phyloP scores from a whole-genome alignment of 257 asterid genomes.

The Verbascum thapsus region DNA sequence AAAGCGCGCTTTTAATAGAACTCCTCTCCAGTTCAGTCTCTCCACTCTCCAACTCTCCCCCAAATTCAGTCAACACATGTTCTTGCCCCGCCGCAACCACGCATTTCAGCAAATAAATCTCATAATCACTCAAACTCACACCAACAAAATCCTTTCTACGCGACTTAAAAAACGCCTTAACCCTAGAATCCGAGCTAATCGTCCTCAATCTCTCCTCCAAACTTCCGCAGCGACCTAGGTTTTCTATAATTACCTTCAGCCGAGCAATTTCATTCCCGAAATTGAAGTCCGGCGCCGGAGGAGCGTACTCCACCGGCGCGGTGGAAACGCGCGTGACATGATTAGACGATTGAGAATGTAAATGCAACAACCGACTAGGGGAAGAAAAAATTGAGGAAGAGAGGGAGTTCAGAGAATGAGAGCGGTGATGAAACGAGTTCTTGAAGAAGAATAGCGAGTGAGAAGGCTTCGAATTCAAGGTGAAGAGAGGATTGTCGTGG shows the following conservation, averaged over 20 bases:
- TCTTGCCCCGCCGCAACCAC: constrained; percentile 85
- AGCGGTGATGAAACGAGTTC: constrained; percentile 23
- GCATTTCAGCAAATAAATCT: constrained; percentile 75
- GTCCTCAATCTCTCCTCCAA: constrained; percentile 48
- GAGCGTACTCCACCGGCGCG: constrained; percentile 72
- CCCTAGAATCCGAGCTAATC: constrained; percentile 68
- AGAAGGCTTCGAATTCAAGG: constrained; percentile 42
- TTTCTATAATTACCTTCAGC: constrained; percentile 49
- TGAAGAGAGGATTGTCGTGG: constrained; percentile 39
- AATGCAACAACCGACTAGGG: constrained; percentile 39
- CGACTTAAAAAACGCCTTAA: constrained; percentile 48
- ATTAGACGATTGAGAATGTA: constrained; percentile 28
- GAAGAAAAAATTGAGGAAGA: constrained; percentile 39
- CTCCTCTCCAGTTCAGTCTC: constrained; percentile 43
- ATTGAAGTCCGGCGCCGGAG: constrained; percentile 67
- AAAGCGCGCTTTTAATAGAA: constrained; percentile 67
- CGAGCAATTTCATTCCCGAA: constrained; percentile 64
- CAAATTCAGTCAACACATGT: constrained; percentile 61
- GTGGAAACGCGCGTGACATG: constrained; percentile 65
- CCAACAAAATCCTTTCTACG: constrained; percentile 42
- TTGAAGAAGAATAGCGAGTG: constrained; percentile 33
- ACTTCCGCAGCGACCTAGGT: constrained; percentile 43
- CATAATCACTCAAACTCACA: constrained; percentile 56
- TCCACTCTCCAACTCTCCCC: constrained; percentile 33
- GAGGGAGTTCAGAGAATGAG: constrained; percentile 34